Evolutionary conservation across 148 eudicot species (phyloP), one percentile per base, ranked within the genome.

Genomic region (Fagopyrum tataricum): DNA sequence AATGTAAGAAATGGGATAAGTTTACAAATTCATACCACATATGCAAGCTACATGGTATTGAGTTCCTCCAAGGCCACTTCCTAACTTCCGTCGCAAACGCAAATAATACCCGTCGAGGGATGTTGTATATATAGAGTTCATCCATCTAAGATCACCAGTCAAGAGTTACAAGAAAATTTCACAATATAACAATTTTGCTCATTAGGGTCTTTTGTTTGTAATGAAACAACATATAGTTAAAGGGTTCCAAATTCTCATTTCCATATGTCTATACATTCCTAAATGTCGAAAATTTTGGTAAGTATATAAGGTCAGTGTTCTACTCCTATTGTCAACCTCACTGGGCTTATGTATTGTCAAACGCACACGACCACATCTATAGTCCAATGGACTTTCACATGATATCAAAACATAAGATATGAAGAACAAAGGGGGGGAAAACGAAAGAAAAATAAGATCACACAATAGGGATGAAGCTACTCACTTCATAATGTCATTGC

Each of bases 11-110:
- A 69, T 68, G 10, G 9, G 46, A 44, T 6, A 17, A 4, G 9
- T 40, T 43, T 42, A 26, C 72, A 7, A 39, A 68, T 41, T 4
- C 43, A 43, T 80, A 89, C 90, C 89, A 43, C 80, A 77, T 52
- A 89, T 84, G 71, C 84, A 74, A 62, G 91, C 94, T 70, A 84
- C 91, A 78, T 85, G 68, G 75, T 87, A 89, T 47, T 87, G 86
- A 47, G 94, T 79, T 37, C 85, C 87, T 70, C 85, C 82, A 53
- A 78, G 53, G 23, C 79, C 79, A 9, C 69, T 74, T 75, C 82
- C 91, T 82, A 76, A 76, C 72, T 87, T 85, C 21, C 81, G 81
- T 67, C 94, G 79, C 77, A 89, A 53, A n/a, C 94, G 89, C 53
- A 87, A 61, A 78, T 85, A 89, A 76, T 77, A 84, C 10, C 94